A percentile compares a stretch with the other conserved stretches of the same genome.
Conservation (phyloP, 306 rosid species). For the Glycine soja region DNA sequence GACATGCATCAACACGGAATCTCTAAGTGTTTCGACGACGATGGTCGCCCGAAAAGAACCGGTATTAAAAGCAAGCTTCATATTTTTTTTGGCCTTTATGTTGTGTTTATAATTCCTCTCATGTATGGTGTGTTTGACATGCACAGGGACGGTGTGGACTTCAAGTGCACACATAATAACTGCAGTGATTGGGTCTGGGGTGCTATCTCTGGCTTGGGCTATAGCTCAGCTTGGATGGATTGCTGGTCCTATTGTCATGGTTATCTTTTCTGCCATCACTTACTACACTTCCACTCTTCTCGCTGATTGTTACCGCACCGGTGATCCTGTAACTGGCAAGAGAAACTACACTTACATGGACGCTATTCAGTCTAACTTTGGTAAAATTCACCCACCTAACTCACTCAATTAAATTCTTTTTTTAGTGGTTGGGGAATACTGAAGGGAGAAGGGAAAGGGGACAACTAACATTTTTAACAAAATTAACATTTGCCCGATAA, state of each 20-base stretch:
- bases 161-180: slow-evolving; percentile 88
- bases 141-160: slow-evolving; percentile 78
- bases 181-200: slow-evolving; percentile 92
- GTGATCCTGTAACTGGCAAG: slow-evolving; percentile 74
- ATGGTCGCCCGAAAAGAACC: slow-evolving; percentile 82
- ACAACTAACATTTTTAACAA: no score
- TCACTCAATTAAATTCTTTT: no score
- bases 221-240: slow-evolving; percentile 93
- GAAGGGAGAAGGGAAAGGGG: no score
- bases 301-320: slow-evolving; percentile 74
- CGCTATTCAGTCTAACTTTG: slow-evolving; percentile 73
- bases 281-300: slow-evolving; percentile 82
- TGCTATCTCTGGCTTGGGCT: slow-evolving; percentile 84
- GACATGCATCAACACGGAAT: slow-evolving; percentile 5
- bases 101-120: neutral
- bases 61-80: slow-evolving; percentile 50
- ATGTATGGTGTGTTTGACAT: neutral
- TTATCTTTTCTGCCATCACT: slow-evolving; percentile 78
- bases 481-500: no score
- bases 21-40: slow-evolving; percentile 78
- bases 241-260: slow-evolving; percentile 81
- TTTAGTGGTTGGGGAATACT: no score
- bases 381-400: slow-evolving; percentile 41
- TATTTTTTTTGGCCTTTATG: neutral
- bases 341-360: slow-evolving; percentile 90